phyloP scores from a whole-genome alignment of 1,284 basidiomycete species.

The Malassezia dermatis region DNA sequence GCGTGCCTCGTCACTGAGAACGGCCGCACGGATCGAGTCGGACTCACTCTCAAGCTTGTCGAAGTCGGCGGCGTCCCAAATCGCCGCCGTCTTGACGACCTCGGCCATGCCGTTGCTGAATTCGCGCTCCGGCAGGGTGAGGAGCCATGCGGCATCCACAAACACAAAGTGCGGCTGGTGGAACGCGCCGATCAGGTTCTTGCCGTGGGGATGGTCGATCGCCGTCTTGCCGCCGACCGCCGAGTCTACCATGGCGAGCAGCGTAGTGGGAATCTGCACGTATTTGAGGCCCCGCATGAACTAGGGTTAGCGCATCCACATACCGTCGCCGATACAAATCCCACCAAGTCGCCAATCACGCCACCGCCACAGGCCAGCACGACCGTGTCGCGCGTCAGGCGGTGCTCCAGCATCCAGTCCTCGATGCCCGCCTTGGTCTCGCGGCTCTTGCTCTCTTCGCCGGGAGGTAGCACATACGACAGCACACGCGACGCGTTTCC shows the following conservation, averaged over 20 bases:
- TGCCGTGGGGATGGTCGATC: constrained; percentile 89
- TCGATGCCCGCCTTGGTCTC: constrained; percentile 86
- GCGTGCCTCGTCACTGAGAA: constrained; percentile 30
- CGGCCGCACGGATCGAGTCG: constrained; percentile 40
- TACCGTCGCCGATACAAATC: constrained; percentile 95
- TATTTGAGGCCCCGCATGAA: constrained; percentile 66
- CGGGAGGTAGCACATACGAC: constrained; percentile 69
- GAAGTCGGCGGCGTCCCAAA: constrained; percentile 46
- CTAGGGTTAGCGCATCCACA: constrained; percentile 38
- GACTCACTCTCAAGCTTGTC: constrained; percentile 42
- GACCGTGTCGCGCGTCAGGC: constrained; percentile 86
- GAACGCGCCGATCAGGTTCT: constrained; percentile 96
- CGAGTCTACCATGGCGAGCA: constrained; percentile 97
- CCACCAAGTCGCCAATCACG: constrained; percentile 85
- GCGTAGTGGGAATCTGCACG: constrained; percentile 89
- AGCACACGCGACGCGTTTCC: constrained; percentile 58
- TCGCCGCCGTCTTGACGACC: constrained; percentile 60
- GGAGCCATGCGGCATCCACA: constrained; percentile 90
- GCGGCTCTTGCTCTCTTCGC: constrained; percentile 83
- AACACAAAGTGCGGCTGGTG: constrained; percentile 97
- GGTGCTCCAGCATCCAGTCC: constrained; percentile 78
- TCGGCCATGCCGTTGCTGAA: constrained; percentile 99
- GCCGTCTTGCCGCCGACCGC: constrained; percentile 96
- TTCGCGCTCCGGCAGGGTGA: constrained; percentile 81
- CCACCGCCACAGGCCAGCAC: constrained; percentile 88